phyloP scores from a whole-genome alignment of 2,329 filamentous ascomycete species.

The Phoma herbarum region DNA sequence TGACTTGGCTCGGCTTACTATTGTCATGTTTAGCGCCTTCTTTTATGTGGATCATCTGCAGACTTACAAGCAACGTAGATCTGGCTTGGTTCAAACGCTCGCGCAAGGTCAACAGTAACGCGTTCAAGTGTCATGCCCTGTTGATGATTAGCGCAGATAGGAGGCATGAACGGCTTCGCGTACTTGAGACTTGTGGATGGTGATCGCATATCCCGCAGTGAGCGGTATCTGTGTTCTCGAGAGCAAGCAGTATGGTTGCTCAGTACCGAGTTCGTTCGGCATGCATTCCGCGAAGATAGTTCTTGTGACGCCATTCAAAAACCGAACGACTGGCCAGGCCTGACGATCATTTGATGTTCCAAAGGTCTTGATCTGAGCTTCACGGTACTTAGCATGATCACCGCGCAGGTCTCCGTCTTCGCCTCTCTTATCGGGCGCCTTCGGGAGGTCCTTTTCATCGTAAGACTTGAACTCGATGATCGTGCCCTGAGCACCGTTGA shows the following conservation, averaged over 20 bases:
- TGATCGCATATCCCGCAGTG: constrained; percentile 68
- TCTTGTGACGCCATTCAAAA: constrained; percentile 57
- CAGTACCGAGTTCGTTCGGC: constrained; percentile 58
- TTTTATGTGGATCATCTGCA: neutral
- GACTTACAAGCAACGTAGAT: constrained; percentile 65
- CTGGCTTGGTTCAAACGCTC: constrained; percentile 66
- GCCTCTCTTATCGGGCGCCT: constrained; percentile 20
- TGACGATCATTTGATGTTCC: constrained; percentile 45
- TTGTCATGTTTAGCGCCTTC: constrained; percentile 5
- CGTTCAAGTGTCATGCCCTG: constrained; percentile 69
- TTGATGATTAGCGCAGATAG: neutral
- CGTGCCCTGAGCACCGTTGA: constrained; percentile 49
- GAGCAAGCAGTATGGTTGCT: constrained; percentile 58
- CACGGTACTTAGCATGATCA: constrained; percentile 50
- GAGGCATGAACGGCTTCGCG: neutral
- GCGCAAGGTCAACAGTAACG: constrained; percentile 63
- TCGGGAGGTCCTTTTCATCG: constrained; percentile 42
- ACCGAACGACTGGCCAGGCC: constrained; percentile 63
- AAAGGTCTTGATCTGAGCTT: constrained; percentile 53
- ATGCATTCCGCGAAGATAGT: constrained; percentile 64
- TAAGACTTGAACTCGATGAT: constrained; percentile 51
- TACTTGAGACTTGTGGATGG: constrained; percentile 64
- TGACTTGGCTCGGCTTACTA: constrained; percentile 63
- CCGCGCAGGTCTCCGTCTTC: constrained; percentile 33
- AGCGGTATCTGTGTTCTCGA: constrained; percentile 70